Base-by-base conservation (phyloP, 2,329 filamentous ascomycete species). In the Scytalidium sp. region DNA sequence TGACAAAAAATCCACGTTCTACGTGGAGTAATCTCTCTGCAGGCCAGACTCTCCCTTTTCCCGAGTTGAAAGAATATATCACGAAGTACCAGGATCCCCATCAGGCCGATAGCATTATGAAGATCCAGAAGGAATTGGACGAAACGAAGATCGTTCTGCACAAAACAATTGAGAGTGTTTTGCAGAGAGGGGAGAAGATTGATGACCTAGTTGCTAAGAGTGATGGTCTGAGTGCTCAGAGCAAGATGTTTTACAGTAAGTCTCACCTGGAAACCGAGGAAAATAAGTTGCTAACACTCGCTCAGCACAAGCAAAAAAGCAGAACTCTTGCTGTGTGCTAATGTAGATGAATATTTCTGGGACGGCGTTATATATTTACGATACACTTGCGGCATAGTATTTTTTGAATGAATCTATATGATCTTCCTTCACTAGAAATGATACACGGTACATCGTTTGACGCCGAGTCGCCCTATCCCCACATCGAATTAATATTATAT, bases 111-210 rank as follows among this genome's bases (percentile, higher is more conserved):
- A 93, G 86, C 71, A 95, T 97, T 67, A 83, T 90, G 77, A 92
- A 90, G 79, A 97, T 99, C 63, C 93, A 97, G 71, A 88, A 90
- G 73, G 91, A 99, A 75, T 79, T 99, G 54, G 92, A 97, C 65
- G 92, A 97, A 78, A 97, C 93, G 53, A 97, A 97, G 81, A 92
- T 96, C 65, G 87, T 96, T 52, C 78, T 99, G 62, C 91, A 97
- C 75, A 96, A 97, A 81, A 97, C 94, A 41, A 97, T 96, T 62
- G 88, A 96, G 75, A 88, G 83, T 63, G 85, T 87, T 51, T 70
- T 97, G 64, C 87, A 97, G 76, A 82, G 94, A 54, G 94, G 92
- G 40, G 92, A 97, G 82, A 97, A 97, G 80, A 90, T 99, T 60
- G 93, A 97, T 66, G 89, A 88, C 62, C 73, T 99, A 60, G 93